Evolutionary conservation across 345 rosid genomes (phyloP).

Genomic region (Mallotus nudiflorus): DNA sequence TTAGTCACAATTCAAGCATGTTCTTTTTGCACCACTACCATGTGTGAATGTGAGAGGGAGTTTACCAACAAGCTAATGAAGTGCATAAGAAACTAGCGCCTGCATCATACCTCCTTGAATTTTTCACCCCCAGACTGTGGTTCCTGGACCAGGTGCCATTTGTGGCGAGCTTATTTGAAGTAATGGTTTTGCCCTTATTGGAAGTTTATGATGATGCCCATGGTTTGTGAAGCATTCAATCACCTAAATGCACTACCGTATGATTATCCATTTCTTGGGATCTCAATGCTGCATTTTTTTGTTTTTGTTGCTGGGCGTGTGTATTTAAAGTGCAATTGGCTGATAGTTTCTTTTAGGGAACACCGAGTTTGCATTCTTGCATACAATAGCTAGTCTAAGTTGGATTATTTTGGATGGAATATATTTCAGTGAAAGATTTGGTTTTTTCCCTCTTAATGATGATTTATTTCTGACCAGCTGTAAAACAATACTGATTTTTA

Average conservation of each 20-base stretch:
- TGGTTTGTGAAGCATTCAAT: conserved; percentile 3
- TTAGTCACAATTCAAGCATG: conserved; percentile 10
- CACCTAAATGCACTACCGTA: not conserved
- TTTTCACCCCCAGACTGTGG: not conserved
- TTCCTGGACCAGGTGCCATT: not conserved
- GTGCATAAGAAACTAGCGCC: conserved; percentile 7
- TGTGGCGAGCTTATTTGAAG: not conserved
- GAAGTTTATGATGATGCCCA: not conserved
- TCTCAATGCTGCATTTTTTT: not conserved
- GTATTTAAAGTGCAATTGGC: not conserved
- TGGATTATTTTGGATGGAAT: conserved; percentile 6
- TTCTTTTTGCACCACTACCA: not conserved
- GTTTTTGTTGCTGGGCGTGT: not conserved
- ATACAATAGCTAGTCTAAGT: not conserved
- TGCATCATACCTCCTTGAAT: not conserved
- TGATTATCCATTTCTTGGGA: not conserved
- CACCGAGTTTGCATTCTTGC: conserved; percentile 1
- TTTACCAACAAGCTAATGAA: conserved; percentile 6
- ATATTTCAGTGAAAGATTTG: not conserved
- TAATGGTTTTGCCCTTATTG: not conserved
- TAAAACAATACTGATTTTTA: not conserved
- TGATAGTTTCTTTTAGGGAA: not conserved
- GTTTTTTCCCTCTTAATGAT: not conserved
- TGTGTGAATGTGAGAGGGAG: not conserved
- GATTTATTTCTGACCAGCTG: not conserved